Evolutionary conservation across 164 flowering plant genomes (phyloP).

Genomic region (Vitis riparia): DNA sequence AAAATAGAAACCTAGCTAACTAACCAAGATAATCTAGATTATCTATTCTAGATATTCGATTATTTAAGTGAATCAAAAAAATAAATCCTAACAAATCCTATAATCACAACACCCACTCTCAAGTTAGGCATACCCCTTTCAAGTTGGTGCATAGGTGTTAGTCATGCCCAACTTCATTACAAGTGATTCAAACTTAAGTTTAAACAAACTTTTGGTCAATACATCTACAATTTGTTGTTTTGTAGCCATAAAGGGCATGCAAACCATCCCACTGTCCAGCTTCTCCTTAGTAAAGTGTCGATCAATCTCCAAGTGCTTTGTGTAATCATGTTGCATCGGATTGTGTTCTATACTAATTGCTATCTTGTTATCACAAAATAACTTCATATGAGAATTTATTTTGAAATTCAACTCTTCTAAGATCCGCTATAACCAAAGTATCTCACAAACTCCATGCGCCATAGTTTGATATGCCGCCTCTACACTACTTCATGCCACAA

Average conservation of each 20-base stretch:
- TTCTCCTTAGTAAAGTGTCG: background rate
- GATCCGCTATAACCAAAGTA: background rate
- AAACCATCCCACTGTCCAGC: background rate
- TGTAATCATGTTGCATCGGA: background rate
- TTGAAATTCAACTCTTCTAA: background rate
- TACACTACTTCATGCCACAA: no score
- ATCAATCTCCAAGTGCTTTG: background rate
- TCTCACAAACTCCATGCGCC: background rate
- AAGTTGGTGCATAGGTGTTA: no score
- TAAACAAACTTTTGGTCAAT: background rate
- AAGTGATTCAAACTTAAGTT: background rate
- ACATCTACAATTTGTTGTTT: background rate
- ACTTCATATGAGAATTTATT: background rate
- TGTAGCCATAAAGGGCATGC: background rate
- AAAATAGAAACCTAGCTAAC: no score
- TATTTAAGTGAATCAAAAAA: no score
- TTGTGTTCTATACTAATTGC: background rate
- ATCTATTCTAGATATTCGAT: no score
- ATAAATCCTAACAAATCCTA: no score
- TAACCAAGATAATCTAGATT: no score
- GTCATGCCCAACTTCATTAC: background rate
- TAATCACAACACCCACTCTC: no score
- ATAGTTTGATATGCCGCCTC: background rate
- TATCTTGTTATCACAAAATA: background rate
- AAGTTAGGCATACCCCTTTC: no score